Evolutionary conservation across 495 filamentous ascomycete species (phyloP).

Genomic region (Xanthoparmelia taractica): DNA sequence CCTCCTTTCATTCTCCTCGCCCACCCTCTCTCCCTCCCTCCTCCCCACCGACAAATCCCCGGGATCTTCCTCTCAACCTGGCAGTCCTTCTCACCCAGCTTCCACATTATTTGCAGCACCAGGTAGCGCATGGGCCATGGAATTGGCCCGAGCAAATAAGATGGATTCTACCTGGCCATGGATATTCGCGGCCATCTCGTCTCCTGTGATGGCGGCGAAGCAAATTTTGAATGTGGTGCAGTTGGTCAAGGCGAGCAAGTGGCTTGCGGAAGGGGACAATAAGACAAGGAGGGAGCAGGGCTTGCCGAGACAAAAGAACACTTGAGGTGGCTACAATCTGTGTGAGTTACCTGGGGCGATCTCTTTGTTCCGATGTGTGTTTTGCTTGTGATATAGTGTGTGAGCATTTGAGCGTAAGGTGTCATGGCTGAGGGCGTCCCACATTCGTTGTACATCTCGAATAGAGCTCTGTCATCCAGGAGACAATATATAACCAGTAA

Average conservation of each 20-base stretch:
- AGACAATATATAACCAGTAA: neutral
- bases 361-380: neutral
- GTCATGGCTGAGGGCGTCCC: neutral
- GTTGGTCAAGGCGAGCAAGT: conserved; percentile 84
- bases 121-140: conserved; percentile 83
- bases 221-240: conserved; percentile 92
- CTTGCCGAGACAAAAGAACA: conserved; percentile 37
- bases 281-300: conserved; percentile 46
- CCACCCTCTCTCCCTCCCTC: conserved; percentile 74
- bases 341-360: neutral
- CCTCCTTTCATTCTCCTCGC: conserved; percentile 91
- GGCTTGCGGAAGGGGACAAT: conserved; percentile 83
- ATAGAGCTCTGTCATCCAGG: neutral
- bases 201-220: conserved; percentile 83
- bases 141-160: conserved; percentile 88
- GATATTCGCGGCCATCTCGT: conserved; percentile 73
- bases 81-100: conserved; percentile 57
- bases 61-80: conserved; percentile 52
- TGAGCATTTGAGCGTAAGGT: neutral
- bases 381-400: neutral
- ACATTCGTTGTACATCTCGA: neutral
- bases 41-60: conserved; percentile 44
- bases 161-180: conserved; percentile 80
- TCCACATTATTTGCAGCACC: conserved; percentile 70
- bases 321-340: neutral